Conservation (phyloP, 2,329 filamentous ascomycete species). For the Saccharata proteae region DNA sequence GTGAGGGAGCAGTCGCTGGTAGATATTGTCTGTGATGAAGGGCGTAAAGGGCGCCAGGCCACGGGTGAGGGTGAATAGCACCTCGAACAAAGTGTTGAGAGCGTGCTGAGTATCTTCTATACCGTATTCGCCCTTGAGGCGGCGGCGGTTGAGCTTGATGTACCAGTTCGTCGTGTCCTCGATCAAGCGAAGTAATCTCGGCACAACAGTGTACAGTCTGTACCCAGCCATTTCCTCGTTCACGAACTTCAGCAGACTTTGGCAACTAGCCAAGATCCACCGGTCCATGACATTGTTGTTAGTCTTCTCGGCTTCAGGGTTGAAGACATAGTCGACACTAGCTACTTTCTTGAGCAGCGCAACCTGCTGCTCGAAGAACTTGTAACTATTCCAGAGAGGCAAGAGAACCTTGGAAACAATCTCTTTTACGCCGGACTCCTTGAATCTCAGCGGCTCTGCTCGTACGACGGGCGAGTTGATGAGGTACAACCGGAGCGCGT, state of each 20-base stretch:
- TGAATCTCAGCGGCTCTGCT: slow-evolving; percentile 82
- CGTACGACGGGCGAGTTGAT: slow-evolving; percentile 95
- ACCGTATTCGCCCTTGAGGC: slow-evolving; percentile 81
- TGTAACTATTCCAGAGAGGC: slow-evolving; percentile 92
- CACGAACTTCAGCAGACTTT: slow-evolving; percentile 82
- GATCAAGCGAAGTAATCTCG: slow-evolving; percentile 68
- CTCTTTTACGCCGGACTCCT: slow-evolving; percentile 85
- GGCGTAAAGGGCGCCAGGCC: slow-evolving; percentile 90
- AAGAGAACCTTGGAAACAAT: slow-evolving; percentile 85
- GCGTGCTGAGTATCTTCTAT: slow-evolving; percentile 79
- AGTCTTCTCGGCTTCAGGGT: slow-evolving; percentile 59
- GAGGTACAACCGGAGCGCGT: slow-evolving; percentile 85
- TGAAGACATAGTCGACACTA: slow-evolving; percentile 63
- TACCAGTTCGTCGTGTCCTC: slow-evolving; percentile 99
- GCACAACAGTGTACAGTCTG: slow-evolving; percentile 74
- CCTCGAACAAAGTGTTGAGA: slow-evolving; percentile 87
- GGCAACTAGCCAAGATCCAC: slow-evolving; percentile 88
- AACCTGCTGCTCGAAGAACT: slow-evolving; percentile 89
- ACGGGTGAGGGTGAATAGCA: slow-evolving; percentile 77
- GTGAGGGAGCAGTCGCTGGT: slow-evolving; percentile 66
- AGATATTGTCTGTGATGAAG: slow-evolving; percentile 92
- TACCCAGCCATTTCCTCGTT: slow-evolving; percentile 80
- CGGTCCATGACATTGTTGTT: slow-evolving; percentile 91
- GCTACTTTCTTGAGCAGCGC: slow-evolving; percentile 76
- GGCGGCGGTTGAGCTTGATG: slow-evolving; percentile 84